A percentile compares a stretch with the other conserved stretches of the same genome.
phyloP scores from a whole-genome alignment of 331 rosid species.

The Pyrus hybrid region DNA sequence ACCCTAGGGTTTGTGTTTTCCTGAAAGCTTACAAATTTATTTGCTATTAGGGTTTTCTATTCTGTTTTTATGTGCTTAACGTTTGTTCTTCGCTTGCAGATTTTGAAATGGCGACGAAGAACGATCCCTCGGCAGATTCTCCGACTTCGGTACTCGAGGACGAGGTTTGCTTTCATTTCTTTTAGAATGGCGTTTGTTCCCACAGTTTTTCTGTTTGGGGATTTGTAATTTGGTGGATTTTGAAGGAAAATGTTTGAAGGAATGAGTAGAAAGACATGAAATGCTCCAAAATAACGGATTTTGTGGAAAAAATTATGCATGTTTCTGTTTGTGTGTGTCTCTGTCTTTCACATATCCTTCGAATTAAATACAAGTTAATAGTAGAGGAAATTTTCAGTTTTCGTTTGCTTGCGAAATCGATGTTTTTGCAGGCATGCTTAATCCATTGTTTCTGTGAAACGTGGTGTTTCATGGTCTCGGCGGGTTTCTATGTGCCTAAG shows the following conservation, averaged over 20 bases:
- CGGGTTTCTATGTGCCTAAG: not conserved
- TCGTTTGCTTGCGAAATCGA: not conserved
- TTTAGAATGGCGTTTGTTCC: not conserved
- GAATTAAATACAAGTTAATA: not conserved
- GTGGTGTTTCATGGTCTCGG: not conserved
- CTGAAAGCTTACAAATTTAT: not conserved
- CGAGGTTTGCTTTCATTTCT: conserved; percentile 37
- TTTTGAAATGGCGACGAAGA: conserved; percentile 47
- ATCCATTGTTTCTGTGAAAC: not conserved
- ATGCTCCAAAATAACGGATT: not conserved
- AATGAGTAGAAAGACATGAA: not conserved
- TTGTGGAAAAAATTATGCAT: too few species aligned
- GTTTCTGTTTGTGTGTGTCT: not conserved
- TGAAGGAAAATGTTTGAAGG: not conserved
- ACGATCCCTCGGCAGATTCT: conserved; percentile 46
- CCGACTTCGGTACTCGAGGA: conserved; percentile 83
- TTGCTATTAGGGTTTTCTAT: not conserved
- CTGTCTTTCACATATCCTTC: not conserved
- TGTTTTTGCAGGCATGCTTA: not conserved
- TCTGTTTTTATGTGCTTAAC: not conserved
- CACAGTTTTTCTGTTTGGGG: not conserved
- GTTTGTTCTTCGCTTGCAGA: conserved; percentile 19
- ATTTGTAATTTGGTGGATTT: not conserved
- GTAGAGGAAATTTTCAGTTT: not conserved
- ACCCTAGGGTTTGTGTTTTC: conserved; percentile 7